Percentiles rank a stretch among this genome's conserved stretches.
Conservation (phyloP, 2,329 filamentous ascomycete genomes). For the Mollisiaceae sp. region DNA sequence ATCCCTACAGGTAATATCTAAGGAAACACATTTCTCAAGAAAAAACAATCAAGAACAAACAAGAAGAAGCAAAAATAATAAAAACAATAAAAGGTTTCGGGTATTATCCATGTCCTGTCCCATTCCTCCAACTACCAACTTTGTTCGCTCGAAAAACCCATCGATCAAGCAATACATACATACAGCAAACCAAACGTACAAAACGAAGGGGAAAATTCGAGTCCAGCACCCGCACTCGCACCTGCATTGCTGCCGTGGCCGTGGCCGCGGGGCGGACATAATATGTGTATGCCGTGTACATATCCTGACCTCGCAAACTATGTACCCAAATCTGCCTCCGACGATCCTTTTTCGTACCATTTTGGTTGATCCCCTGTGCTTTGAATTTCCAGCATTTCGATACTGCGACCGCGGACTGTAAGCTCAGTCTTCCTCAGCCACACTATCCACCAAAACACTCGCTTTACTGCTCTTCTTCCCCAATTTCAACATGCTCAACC, state of each 20-base stretch:
- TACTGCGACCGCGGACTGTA: background rate
- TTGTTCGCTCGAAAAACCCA: no score
- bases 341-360: no score
- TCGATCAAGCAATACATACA: background rate
- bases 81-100: no score
- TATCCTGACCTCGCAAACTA: background rate
- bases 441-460: conserved; percentile 39
- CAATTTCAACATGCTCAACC: conserved; percentile 40
- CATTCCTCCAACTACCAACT: no score
- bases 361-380: no score
- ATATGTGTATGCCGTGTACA: background rate
- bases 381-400: background rate
- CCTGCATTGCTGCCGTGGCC: no score
- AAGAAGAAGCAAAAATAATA: no score
- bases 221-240: no score
- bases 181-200: background rate
- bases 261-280: background rate
- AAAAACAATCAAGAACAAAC: no score
- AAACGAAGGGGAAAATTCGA: background rate
- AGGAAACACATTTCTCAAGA: no score
- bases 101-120: no score
- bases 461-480: conserved; percentile 45
- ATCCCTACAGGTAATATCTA: no score
- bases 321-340: background rate
- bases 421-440: conserved; percentile 36